Evolutionary conservation across 306 rosid species (phyloP).

Genomic region (Morella rubra): DNA sequence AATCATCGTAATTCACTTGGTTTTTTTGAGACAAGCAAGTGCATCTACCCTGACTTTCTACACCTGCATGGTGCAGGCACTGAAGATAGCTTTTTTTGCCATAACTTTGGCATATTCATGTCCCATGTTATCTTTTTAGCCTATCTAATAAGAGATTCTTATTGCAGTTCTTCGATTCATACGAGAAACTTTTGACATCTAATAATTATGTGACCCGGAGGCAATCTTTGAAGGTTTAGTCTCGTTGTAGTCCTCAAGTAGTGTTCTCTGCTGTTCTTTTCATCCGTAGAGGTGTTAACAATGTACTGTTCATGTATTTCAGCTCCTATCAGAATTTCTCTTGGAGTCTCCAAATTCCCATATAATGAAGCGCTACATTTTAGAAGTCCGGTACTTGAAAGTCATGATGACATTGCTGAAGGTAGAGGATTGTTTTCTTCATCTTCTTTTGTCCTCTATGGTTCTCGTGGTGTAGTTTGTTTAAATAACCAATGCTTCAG

Average conservation of each 20-base stretch:
- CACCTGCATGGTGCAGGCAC: constrained; percentile 21
- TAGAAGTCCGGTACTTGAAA: constrained; percentile 79
- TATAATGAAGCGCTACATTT: constrained; percentile 88
- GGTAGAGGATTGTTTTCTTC: constrained; percentile 45
- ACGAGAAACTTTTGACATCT: constrained; percentile 81
- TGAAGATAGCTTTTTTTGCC: constrained; percentile 22
- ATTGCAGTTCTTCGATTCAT: constrained; percentile 81
- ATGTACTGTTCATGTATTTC: constrained; percentile 34
- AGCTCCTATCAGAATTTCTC: constrained; percentile 92
- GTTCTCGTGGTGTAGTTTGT: constrained; percentile 6
- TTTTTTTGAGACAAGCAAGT: constrained; percentile 26
- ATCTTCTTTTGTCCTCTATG: neutral
- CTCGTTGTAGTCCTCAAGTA: constrained; percentile 20
- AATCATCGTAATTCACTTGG: constrained; percentile 19
- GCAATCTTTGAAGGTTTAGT: constrained; percentile 89
- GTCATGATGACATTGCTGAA: constrained; percentile 84
- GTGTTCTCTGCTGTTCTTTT: constrained; percentile 16
- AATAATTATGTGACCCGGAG: constrained; percentile 94
- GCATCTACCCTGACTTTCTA: constrained; percentile 22
- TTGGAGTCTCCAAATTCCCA: constrained; percentile 84
- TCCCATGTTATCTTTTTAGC: constrained; percentile 24
- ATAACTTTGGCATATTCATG: constrained; percentile 19
- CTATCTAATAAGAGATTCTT: constrained; percentile 42
- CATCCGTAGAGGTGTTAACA: constrained; percentile 24
- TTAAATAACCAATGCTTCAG: constrained; percentile 16